Percentiles rank a stretch among this genome's conserved stretches.
phyloP scores from a whole-genome alignment of 2,329 filamentous ascomycete species.

The Monilinia laxa region DNA sequence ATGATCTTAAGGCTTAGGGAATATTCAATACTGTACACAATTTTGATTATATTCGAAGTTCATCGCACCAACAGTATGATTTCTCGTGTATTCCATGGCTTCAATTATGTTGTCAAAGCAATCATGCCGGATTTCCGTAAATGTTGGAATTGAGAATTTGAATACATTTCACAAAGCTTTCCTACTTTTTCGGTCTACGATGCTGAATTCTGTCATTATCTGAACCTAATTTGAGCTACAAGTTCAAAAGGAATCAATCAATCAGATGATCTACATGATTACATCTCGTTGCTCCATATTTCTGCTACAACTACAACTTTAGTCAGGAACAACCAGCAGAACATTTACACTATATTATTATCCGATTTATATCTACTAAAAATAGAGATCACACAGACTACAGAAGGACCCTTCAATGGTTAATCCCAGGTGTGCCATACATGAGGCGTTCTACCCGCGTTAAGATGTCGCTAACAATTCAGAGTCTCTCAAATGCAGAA shows the following conservation, averaged over 20 bases:
- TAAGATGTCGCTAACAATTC: background rate
- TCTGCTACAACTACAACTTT: background rate
- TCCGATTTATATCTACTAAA: slow-evolving; percentile 5
- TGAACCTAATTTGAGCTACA: background rate
- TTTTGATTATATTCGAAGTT: background rate
- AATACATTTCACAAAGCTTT: too few relatives aligned
- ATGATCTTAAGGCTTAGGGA: background rate
- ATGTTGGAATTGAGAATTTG: background rate
- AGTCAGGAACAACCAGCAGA: background rate
- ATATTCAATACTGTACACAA: background rate
- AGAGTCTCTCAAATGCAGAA: background rate
- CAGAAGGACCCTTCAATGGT: background rate
- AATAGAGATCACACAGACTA: background rate
- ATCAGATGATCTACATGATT: background rate
- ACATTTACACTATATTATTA: background rate
- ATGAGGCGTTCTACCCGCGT: background rate
- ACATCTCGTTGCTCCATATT: background rate
- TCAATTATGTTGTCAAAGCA: background rate
- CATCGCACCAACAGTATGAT: background rate
- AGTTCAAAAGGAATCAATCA: background rate
- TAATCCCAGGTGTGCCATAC: background rate
- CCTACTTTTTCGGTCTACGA: too few relatives aligned
- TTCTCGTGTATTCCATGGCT: background rate
- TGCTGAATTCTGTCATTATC: background rate
- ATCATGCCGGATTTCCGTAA: background rate